These are phyloP conservation scores for Marvania coccoides DNA, from an alignment of 139 green algal species.

Conservation along the genomic window DNA sequence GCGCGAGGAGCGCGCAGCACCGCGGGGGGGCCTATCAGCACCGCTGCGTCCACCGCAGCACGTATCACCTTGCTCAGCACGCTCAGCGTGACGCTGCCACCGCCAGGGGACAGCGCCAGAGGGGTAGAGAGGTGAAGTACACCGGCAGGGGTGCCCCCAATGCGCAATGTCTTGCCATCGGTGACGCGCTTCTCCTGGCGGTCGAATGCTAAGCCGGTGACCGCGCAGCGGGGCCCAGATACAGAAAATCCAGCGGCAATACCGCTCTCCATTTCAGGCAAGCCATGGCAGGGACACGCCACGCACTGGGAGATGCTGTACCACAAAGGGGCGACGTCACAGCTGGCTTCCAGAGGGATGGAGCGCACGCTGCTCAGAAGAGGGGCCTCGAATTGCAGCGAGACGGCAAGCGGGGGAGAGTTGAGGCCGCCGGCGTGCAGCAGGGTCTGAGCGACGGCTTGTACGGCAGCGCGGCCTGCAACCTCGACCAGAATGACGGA, in stretches of 20 bases:
- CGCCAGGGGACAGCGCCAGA: background rate
- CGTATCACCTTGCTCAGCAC: background rate
- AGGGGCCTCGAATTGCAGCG: conserved; percentile 5
- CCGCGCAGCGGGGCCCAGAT: background rate
- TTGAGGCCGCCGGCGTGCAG: background rate
- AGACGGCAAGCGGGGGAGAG: background rate
- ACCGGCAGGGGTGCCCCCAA: background rate
- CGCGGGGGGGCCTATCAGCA: conserved; percentile 6
- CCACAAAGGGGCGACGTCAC: background rate
- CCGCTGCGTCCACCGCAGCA: background rate
- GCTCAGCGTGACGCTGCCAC: background rate
- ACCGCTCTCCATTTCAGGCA: background rate
- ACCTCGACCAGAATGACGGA: background rate
- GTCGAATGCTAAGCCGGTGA: background rate
- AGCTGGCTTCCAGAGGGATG: background rate
- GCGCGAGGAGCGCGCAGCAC: background rate
- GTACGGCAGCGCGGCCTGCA: background rate
- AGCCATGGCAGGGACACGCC: conserved; percentile 8
- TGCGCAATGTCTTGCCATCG: conserved; percentile 2
- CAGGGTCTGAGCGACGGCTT: conserved; percentile 1
- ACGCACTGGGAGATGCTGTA: background rate
- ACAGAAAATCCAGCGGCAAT: background rate
- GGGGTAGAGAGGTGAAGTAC: conserved; percentile 9
- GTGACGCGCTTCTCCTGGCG: background rate
- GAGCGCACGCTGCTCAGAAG: conserved; percentile 11